These are phyloP conservation scores for Rhynchosporium graminicola DNA, from an alignment of 2,329 filamentous ascomycete species.

Conservation along the genomic window DNA sequence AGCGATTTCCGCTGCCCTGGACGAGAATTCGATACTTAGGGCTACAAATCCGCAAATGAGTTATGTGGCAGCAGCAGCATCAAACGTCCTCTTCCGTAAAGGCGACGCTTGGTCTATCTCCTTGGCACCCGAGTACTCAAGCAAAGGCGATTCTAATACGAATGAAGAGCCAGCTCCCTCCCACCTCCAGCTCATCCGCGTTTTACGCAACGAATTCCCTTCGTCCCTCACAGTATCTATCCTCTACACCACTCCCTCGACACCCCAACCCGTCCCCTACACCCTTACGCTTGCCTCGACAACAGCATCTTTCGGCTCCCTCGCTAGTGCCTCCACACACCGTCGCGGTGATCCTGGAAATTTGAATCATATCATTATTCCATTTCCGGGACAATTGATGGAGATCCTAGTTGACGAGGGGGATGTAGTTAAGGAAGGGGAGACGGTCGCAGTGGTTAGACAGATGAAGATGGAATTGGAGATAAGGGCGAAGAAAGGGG, in stretches of 20 bases:
- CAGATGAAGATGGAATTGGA: constrained; percentile 75
- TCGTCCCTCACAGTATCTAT: constrained; percentile 54
- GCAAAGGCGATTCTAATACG: constrained; percentile 13
- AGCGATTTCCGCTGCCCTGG: constrained; percentile 39
- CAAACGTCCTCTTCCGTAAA: constrained; percentile 54
- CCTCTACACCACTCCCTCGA: constrained; percentile 48
- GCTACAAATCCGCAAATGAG: constrained; percentile 23
- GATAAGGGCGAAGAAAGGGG: constrained; percentile 45
- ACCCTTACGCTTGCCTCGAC: constrained; percentile 43
- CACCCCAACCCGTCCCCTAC: constrained; percentile 48
- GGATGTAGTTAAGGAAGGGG: constrained; percentile 50
- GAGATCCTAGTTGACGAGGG: constrained; percentile 58
- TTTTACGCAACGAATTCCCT: constrained; percentile 63
- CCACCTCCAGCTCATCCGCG: constrained; percentile 54
- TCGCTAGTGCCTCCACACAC: constrained; percentile 50
- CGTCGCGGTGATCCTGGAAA: constrained; percentile 52
- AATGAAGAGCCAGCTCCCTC: constrained; percentile 41
- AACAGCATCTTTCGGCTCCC: constrained; percentile 51
- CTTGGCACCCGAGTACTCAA: constrained; percentile 43
- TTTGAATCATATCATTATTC: constrained; percentile 54
- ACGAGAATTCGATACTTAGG: constrained; percentile 38
- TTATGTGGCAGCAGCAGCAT: constrained; percentile 36
- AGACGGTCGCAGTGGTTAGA: constrained; percentile 58
- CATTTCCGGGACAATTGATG: constrained; percentile 59
- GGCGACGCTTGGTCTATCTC: constrained; percentile 59